These are phyloP conservation scores for Schizothecium vesticola DNA, from an alignment of 495 filamentous ascomycete genomes.

Conservation along the genomic window DNA sequence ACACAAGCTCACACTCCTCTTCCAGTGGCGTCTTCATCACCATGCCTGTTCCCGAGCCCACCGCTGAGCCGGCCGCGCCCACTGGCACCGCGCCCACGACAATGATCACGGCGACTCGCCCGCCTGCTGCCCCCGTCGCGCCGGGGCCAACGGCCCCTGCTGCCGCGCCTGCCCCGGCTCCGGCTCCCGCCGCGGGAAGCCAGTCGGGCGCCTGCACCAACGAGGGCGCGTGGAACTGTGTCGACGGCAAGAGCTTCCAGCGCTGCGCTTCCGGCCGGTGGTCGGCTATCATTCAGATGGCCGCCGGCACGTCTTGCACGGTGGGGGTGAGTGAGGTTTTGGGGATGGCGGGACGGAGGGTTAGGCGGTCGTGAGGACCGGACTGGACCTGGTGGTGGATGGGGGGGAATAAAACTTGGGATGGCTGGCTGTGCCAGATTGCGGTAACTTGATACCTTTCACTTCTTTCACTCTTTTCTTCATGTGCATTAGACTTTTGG, in stretches of 20 bases:
- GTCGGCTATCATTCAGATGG: slow-evolving; percentile 49
- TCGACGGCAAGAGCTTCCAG: slow-evolving; percentile 55
- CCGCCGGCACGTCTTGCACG: slow-evolving; percentile 55
- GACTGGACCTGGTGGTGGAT: neutral
- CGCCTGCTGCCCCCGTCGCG: slow-evolving; percentile 6
- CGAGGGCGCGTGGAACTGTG: slow-evolving; percentile 62
- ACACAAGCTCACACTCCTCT: slow-evolving; percentile 1
- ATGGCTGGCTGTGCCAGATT: neutral
- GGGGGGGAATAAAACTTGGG: too few species aligned
- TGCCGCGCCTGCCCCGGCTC: slow-evolving; percentile 17
- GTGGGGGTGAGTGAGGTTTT: slow-evolving; percentile 47
- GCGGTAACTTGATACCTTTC: neutral
- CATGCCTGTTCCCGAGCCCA: slow-evolving; percentile 13
- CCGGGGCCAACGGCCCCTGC: neutral
- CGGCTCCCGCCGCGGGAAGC: slow-evolving; percentile 14
- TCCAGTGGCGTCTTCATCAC: slow-evolving; percentile 29
- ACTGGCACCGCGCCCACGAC: slow-evolving; percentile 11
- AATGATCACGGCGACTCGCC: neutral
- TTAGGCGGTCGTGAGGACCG: neutral
- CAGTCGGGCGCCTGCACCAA: slow-evolving; percentile 40
- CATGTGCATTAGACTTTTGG: neutral
- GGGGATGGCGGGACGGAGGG: slow-evolving; percentile 11
- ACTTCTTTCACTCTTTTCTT: neutral
- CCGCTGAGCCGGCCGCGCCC: slow-evolving; percentile 15
- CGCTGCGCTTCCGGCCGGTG: slow-evolving; percentile 61